Percentiles rank a stretch among this genome's conserved stretches.
Conservation (phyloP, 306 rosid genomes). For the Benincasa hispida region DNA sequence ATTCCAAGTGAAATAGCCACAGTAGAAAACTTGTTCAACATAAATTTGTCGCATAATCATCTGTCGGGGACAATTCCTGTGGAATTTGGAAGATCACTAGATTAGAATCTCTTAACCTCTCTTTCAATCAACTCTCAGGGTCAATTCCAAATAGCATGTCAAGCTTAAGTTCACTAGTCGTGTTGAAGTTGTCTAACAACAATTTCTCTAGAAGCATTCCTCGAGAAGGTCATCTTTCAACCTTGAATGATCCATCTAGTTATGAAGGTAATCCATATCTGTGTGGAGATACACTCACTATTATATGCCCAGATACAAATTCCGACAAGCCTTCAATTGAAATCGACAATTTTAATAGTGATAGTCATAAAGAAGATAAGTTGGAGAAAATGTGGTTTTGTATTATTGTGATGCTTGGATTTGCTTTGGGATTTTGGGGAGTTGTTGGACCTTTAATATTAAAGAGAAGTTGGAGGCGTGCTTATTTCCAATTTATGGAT, state of each 20-base stretch:
- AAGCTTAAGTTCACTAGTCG: background rate
- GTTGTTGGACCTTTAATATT: background rate
- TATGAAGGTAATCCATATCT: background rate
- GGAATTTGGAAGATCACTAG: background rate
- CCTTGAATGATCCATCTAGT: slow-evolving; percentile 1
- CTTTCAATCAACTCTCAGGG: background rate
- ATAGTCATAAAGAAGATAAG: background rate
- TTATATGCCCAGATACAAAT: background rate
- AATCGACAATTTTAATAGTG: no score
- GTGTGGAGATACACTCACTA: slow-evolving; percentile 6
- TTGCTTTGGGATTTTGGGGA: slow-evolving; percentile 7
- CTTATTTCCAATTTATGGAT: background rate
- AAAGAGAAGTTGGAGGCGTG: slow-evolving; percentile 9
- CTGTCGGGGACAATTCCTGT: background rate
- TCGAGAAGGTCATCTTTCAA: slow-evolving; percentile 4
- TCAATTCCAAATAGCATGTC: slow-evolving; percentile 3
- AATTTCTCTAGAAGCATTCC: slow-evolving; percentile 7
- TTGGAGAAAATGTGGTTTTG: slow-evolving; percentile 3
- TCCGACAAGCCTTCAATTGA: background rate
- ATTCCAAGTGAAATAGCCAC: background rate
- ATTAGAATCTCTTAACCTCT: background rate
- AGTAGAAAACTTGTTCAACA: background rate
- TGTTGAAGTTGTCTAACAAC: slow-evolving; percentile 1
- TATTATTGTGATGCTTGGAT: background rate
- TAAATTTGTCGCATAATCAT: slow-evolving; percentile 7